Conservation (phyloP, 345 rosid genomes). For the Abelmoschus esculentus region DNA sequence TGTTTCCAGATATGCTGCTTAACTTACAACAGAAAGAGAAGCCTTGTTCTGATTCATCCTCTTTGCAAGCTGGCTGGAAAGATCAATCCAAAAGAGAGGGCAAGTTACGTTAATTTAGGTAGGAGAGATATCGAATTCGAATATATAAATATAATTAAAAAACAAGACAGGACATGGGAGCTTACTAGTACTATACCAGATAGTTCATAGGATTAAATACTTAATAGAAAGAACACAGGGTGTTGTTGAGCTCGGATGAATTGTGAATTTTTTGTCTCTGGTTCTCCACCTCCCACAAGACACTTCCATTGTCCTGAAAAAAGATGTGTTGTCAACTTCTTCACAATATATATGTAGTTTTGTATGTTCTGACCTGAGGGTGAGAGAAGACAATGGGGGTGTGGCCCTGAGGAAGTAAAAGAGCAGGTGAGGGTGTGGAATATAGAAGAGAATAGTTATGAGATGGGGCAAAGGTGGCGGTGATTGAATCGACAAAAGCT, state of each 20-base stretch:
- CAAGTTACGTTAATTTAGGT: too few relatives aligned
- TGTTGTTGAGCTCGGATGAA: constrained; percentile 43
- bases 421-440: constrained; percentile 13
- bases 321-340: constrained; percentile 2
- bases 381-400: constrained; percentile 8
- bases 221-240: constrained; percentile 48
- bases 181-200: background rate
- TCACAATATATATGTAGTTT: background rate
- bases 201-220: background rate
- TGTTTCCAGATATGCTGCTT: constrained; percentile 6
- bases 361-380: background rate
- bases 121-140: too few relatives aligned
- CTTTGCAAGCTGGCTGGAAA: too few relatives aligned
- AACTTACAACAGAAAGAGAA: background rate
- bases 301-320: constrained; percentile 24
- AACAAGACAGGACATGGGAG: background rate
- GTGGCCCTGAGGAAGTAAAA: constrained; percentile 27
- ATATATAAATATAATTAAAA: too few relatives aligned
- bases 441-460: constrained; percentile 29
- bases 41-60: too few relatives aligned
- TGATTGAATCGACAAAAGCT: constrained; percentile 4
- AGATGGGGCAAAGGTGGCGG: constrained; percentile 15
- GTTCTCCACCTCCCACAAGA: constrained; percentile 53
- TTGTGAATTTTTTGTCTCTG: constrained; percentile 39
- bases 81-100: too few relatives aligned